Evolutionary conservation across 2,329 filamentous ascomycete genomes (phyloP).

Genomic region (Beauveria sp.): DNA sequence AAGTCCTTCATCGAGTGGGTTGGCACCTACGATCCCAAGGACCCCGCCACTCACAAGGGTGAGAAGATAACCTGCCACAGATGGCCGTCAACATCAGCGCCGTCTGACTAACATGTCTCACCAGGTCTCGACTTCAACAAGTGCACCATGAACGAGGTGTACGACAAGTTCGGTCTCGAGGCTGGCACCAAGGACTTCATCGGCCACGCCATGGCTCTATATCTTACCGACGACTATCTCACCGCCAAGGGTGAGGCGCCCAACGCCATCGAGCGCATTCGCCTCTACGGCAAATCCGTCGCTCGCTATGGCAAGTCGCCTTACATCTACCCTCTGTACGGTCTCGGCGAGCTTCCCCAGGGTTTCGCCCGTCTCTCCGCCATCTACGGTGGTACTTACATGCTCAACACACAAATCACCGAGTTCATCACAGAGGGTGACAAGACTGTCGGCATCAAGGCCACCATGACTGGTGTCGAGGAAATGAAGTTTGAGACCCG

Average conservation of each 20-base stretch:
- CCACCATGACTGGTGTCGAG: conserved; percentile 85
- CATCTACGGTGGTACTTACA: conserved; percentile 98
- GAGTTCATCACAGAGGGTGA: conserved; percentile 78
- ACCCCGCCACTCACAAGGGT: conserved; percentile 88
- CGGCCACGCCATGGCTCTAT: conserved; percentile 96
- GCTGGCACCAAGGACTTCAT: conserved; percentile 86
- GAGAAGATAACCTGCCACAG: conserved; percentile 20
- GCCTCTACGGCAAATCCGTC: conserved; percentile 95
- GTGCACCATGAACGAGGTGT: conserved; percentile 95
- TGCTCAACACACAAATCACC: conserved; percentile 93
- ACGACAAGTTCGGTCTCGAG: conserved; percentile 95
- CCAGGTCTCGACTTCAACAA: conserved; percentile 70
- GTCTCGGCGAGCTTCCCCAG: conserved; percentile 92
- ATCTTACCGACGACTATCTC: conserved; percentile 84
- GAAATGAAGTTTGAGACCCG: conserved; percentile 96
- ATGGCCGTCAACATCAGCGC: background rate
- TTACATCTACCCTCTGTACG: conserved; percentile 98
- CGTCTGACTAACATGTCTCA: background rate
- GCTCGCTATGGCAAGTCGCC: conserved; percentile 96
- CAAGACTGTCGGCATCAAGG: conserved; percentile 93
- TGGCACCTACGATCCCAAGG: conserved; percentile 73
- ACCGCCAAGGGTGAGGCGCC: conserved; percentile 63
- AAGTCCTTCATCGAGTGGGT: conserved; percentile 97
- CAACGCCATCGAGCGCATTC: conserved; percentile 85
- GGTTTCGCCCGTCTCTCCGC: conserved; percentile 95